Percentiles rank a stretch among this genome's conserved stretches.
These are phyloP conservation scores for Parasarocladium wereldwijsianum DNA, from an alignment of 2,329 filamentous ascomycete genomes.

Conservation along the genomic window DNA sequence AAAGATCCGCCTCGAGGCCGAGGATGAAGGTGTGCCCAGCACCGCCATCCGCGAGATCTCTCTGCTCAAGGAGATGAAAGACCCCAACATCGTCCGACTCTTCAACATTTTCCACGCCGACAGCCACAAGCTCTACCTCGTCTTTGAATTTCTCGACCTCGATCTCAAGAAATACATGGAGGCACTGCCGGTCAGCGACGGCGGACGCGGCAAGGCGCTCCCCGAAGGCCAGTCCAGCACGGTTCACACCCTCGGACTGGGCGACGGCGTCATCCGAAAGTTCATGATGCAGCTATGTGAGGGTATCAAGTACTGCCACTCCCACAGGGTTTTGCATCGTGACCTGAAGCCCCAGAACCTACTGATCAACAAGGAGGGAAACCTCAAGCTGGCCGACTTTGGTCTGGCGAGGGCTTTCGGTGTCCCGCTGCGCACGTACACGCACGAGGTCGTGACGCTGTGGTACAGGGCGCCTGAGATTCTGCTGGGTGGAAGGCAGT, in stretches of 20 bases:
- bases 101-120: conserved; percentile 91
- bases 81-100: conserved; percentile 77
- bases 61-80: conserved; percentile 84
- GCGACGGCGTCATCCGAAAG: conserved; percentile 73
- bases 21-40: conserved; percentile 85
- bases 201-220: conserved; percentile 71
- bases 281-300: conserved; percentile 84
- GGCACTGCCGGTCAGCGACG: conserved; percentile 67
- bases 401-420: conserved; percentile 81
- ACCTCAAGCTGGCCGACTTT: conserved; percentile 83
- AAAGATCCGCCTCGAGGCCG: conserved; percentile 89
- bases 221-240: conserved; percentile 59
- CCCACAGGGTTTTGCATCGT: conserved; percentile 73
- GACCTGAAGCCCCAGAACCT: conserved; percentile 87
- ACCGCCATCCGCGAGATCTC: conserved; percentile 93
- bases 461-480: conserved; percentile 92
- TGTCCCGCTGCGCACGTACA: conserved; percentile 81
- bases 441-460: conserved; percentile 86
- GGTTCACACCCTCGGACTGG: conserved; percentile 55
- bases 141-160: conserved; percentile 81
- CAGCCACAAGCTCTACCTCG: conserved; percentile 86
- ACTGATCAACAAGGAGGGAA: conserved; percentile 72
- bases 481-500: conserved; percentile 77
- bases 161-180: conserved; percentile 97
- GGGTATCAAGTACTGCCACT: conserved; percentile 78